phyloP scores from a whole-genome alignment of 2,329 filamentous ascomycete genomes.

The Penicillium palitans region DNA sequence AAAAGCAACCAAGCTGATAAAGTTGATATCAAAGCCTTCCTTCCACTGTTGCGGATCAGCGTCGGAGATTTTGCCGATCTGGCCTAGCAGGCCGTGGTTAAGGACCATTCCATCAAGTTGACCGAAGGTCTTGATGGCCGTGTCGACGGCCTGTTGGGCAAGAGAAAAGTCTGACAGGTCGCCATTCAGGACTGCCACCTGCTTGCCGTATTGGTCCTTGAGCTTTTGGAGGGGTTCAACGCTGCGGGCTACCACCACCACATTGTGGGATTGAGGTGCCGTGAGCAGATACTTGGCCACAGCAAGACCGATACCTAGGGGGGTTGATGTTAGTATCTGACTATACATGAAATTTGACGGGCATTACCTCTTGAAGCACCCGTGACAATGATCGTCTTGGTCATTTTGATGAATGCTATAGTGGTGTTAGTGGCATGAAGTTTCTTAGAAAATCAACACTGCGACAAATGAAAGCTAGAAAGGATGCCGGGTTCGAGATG shows the following conservation, averaged over 20 bases:
- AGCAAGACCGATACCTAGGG: conserved; percentile 61
- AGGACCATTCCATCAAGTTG: conserved; percentile 78
- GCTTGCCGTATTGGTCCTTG: conserved; percentile 53
- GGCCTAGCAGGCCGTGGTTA: conserved; percentile 82
- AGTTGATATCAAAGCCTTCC: conserved; percentile 74
- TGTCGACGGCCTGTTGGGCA: conserved; percentile 61
- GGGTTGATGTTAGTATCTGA: conserved; percentile 4
- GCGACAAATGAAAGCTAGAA: neutral
- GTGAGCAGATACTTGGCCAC: conserved; percentile 61
- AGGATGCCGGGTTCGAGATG: no score
- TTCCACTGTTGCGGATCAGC: conserved; percentile 73
- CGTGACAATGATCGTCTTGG: conserved; percentile 70
- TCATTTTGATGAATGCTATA: conserved; percentile 36
- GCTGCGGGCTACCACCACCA: conserved; percentile 61
- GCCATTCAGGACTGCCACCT: conserved; percentile 58
- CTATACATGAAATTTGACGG: neutral
- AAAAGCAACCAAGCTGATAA: conserved; percentile 78
- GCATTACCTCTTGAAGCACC: conserved; percentile 61
- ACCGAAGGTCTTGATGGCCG: conserved; percentile 68
- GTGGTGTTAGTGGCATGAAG: conserved; percentile 6
- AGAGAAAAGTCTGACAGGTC: conserved; percentile 57
- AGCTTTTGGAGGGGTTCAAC: conserved; percentile 55
- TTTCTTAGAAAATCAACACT: neutral
- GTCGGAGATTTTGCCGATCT: conserved; percentile 69
- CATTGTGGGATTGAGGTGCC: conserved; percentile 51